Conservation (phyloP, 371 early-diverging fungal genomes). For the Umbelopsis sp. region DNA sequence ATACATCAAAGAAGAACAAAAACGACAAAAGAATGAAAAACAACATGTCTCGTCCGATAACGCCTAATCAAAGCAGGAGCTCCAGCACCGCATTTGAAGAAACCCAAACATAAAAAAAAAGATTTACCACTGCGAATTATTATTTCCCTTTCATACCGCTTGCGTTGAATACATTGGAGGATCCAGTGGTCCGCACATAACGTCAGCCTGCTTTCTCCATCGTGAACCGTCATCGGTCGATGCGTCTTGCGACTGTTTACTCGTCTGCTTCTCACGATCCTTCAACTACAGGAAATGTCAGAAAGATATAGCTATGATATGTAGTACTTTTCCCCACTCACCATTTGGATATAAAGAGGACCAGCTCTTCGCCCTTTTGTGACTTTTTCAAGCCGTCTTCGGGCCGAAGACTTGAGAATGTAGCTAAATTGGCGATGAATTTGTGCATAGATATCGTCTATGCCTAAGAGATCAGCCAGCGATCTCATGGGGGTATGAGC, state of each 20-base stretch:
- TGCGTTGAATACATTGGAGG: conserved; percentile 6
- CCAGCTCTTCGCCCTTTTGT: conserved; percentile 42
- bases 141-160: neutral
- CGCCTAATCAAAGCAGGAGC: too few relatives aligned
- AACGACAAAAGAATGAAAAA: too few relatives aligned
- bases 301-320: neutral
- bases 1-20: too few relatives aligned
- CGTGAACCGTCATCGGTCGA: neutral
- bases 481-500: conserved; percentile 55
- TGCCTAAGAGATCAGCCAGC: conserved; percentile 52
- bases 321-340: conserved; percentile 6
- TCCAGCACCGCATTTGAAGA: too few relatives aligned
- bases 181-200: neutral
- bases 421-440: conserved; percentile 60
- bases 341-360: conserved; percentile 40
- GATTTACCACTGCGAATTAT: neutral
- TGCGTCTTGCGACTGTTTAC: neutral
- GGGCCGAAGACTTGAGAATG: conserved; percentile 51
- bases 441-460: conserved; percentile 54
- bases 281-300: neutral
- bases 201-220: conserved; percentile 8
- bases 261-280: conserved; percentile 11
- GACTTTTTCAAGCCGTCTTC: conserved; percentile 50
- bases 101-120: neutral
- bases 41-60: too few relatives aligned